Base-by-base conservation (phyloP, 2,329 filamentous ascomycete genomes). In the Juglanconis oblonga region DNA sequence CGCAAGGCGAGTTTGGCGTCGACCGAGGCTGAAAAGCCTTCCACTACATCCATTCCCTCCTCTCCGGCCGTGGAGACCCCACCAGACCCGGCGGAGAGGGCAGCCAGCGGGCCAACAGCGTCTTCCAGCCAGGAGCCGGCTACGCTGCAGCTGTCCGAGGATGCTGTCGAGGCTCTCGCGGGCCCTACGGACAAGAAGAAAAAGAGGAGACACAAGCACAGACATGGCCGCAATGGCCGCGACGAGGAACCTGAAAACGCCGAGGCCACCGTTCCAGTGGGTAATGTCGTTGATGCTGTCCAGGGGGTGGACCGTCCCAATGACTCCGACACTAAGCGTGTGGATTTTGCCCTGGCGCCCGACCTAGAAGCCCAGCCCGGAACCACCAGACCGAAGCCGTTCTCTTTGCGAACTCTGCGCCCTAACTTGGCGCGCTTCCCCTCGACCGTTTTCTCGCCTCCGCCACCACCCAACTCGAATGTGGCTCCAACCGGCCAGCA, bases 1-100 rank as follows among this genome's bases (percentile, higher is more conserved):
- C 89, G 86, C 2, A 89, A 84, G 65, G 78, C 79, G 48, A 87
- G 84, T 69, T 87, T 84, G 33, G 86, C 83, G 4, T 65, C 64
- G 31, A 62, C 44, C n/a, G 61, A 64, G 62, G 82, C 84, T 4
- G 78, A 76, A 2, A 72, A 64, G 47, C 59, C 62, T 14, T 47
- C 53, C 0, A 54, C 45, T 6, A 33, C 54, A 1, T 45, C 55
- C 5, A 40, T 45, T 6, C 47, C 59, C 4, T 11, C 42, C 5
- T 57, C 62, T 4, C 50, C 62, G 35, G 45, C 35, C 8, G 50
- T 44, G 5, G 59, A 59, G 29, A 33, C 51, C 10, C 45, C 48
- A 9, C 33, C 45, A 6, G 53, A 60, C 11, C 8, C 54, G 10
- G 31, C 55, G 5, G 61, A 55, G 29, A 45, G 51, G 31, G 52